Evolutionary conservation across 2,329 filamentous ascomycete species (phyloP), one percentile per base, ranked within the genome.

Genomic region (Phialophora tarda): DNA sequence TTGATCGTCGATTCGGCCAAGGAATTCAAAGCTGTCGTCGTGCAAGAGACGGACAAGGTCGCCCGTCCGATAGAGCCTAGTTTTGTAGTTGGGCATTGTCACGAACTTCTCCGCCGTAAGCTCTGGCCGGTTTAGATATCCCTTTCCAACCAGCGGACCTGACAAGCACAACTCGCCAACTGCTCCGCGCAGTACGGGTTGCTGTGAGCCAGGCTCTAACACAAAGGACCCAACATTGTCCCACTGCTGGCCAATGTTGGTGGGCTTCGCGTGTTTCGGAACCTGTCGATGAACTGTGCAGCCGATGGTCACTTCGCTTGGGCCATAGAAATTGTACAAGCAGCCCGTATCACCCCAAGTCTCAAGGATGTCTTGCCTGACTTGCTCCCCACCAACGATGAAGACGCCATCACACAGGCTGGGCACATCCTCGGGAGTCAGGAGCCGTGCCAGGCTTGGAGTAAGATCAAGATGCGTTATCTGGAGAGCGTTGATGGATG

Each of bases 381-480:
- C 81, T 59, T 91, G 88, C 76, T 97, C 93, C 2, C 93, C 93
- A 7, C 94, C 93, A 0, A 93, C 97, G 71, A 97, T 97, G 75
- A 97, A 97, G 0, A 97, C 91, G 2, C 94, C 93, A 55, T 85
- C 85, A 70, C 90, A 92, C 1, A 97, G 81, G 30, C 85, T 89
- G 1, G 93, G 93, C 0, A 94, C 91, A 51, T 96, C 90, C 34
- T 91, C 84, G 0, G 93, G 94, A 65, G 89, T 88, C 0, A 95
- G 79, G 10, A 96, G 81, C 5, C 91, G 85, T 2, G 93, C 93
- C 17, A 97, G 81, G 75, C 92, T 96, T 0, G 93, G 94, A 0
- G 93, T 97, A 2, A 97, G 82, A 76, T 97, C 93, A 62, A 97
- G 92, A 74, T 97, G 93, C 0, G 93, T 97, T 69, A 97, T 94